Conservation (phyloP, 352 stramenopile genomes). For the Phytophthora fragariaefolia region DNA sequence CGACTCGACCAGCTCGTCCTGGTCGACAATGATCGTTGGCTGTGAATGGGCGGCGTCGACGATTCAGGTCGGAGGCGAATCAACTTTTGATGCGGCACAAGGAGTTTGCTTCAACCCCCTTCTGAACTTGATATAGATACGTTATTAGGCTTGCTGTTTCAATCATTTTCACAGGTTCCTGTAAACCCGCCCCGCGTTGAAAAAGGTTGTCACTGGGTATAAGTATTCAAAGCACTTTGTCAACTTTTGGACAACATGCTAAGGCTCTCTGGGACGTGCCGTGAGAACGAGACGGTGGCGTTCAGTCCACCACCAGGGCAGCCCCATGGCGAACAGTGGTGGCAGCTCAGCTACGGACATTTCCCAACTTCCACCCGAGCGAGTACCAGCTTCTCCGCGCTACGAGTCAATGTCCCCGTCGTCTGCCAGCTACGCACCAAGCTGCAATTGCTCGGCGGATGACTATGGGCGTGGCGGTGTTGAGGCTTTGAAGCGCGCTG, state of each 20-base stretch:
- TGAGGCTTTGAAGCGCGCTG: slow-evolving; percentile 13
- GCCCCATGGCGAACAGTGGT: background rate
- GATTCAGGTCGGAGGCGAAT: slow-evolving; percentile 1
- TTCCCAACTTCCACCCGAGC: slow-evolving; percentile 28
- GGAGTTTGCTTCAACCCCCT: slow-evolving; percentile 7
- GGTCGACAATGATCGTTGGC: slow-evolving; percentile 25
- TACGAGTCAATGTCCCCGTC: slow-evolving; percentile 35
- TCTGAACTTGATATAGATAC: slow-evolving; percentile 6
- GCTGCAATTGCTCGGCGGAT: slow-evolving; percentile 15
- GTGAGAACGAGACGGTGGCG: slow-evolving; percentile 18
- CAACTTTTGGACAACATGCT: background rate
- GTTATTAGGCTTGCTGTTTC: background rate
- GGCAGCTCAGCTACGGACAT: slow-evolving; percentile 19
- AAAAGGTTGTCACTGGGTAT: background rate
- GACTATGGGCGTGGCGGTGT: slow-evolving; percentile 1
- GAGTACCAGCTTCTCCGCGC: background rate
- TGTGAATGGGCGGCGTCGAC: slow-evolving; percentile 1
- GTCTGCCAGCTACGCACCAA: slow-evolving; percentile 17
- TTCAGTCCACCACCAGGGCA: slow-evolving; percentile 1
- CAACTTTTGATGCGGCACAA: slow-evolving; percentile 12
- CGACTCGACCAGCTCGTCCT: background rate
- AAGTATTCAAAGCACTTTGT: background rate
- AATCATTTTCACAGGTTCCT: background rate
- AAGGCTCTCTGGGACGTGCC: slow-evolving; percentile 28
- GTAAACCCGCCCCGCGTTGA: no score